Base-by-base conservation (phyloP, 345 rosid species). In the Pistacia integerrima region DNA sequence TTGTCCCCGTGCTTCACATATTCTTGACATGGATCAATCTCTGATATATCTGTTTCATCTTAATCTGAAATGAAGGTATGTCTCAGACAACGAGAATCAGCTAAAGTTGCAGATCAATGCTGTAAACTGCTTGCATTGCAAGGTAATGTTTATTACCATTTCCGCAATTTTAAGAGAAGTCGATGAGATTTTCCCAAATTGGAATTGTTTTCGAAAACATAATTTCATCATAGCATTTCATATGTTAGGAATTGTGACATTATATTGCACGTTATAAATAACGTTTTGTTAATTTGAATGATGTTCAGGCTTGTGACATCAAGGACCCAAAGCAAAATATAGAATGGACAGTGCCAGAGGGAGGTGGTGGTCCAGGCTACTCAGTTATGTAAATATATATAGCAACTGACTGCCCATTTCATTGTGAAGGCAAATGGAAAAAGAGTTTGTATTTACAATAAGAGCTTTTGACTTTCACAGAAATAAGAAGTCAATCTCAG, bases 281-380 rank as follows among this genome's bases (percentile, higher is more conserved):
- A 30, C 33, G 1, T 71, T 71, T 13, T 28, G 35, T 70, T 54
- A 22, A 33, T 10, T 28, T 36, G 28, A 56, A 49, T 49, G 7
- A n/a, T 30, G 78, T 76, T 49, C 86, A 90, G 94, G 99, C 98
- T 60, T 95, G 98, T 52, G 96, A 90, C 77, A 90, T 93, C 76
- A 95, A 95, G 78, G 99, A 95, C 76, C 98, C 98, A 65, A 93
- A 88, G 86, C 98, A 95, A 82, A 95, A 95, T 82, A 91, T 91
- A 48, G 87, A 90, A 76, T 93, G 99, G 99, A 93, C 96, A 3
- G 96, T 93, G 55, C 98, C 99, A 35, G 99, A 89, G 85, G 99
- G 99, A 18, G 97, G 99, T 4, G 99, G 99, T 11, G 98, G 98
- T 35, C 98, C 98, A 11, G 90, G 93, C 62, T 95, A 95, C 85